phyloP scores from a whole-genome alignment of 2,329 filamentous ascomycete genomes.

The Nemania bipapillata region DNA sequence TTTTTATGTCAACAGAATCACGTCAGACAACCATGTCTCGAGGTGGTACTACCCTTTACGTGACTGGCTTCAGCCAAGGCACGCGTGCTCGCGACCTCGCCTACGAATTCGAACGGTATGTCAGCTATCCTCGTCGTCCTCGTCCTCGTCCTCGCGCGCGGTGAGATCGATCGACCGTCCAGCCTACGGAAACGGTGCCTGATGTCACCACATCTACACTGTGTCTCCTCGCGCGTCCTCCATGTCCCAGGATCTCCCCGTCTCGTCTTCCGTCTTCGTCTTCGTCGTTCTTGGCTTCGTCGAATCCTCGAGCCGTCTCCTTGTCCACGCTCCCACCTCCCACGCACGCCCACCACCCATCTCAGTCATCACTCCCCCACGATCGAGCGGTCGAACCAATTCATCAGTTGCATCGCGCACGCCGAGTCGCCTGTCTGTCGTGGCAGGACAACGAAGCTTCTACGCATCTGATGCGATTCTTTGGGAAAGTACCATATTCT shows the following conservation, averaged over 20 bases:
- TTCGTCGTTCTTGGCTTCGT: conserved; percentile 52
- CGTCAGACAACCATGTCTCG: conserved; percentile 77
- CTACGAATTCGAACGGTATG: conserved; percentile 99
- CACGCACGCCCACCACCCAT: conserved; percentile 50
- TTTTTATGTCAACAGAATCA: conserved; percentile 19
- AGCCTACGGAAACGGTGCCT: conserved; percentile 51
- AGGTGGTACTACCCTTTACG: conserved; percentile 92
- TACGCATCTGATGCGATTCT: conserved; percentile 49
- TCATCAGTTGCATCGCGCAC: conserved; percentile 52
- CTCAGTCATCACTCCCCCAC: conserved; percentile 55
- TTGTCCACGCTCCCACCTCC: conserved; percentile 46
- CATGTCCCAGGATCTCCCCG: conserved; percentile 50
- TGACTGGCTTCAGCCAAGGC: conserved; percentile 98
- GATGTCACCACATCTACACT: conserved; percentile 50
- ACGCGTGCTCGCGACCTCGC: conserved; percentile 98
- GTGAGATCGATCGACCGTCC: conserved; percentile 60
- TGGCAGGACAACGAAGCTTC: conserved; percentile 50
- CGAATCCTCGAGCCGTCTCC: conserved; percentile 56
- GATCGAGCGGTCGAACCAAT: conserved; percentile 60
- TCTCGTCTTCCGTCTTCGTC: conserved; percentile 44
- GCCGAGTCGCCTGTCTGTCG: conserved; percentile 51
- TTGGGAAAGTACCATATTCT: conserved; percentile 48
- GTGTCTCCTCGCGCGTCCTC: conserved; percentile 49
- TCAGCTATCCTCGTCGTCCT: conserved; percentile 62
- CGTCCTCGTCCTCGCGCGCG: conserved; percentile 55